Conservation (phyloP, 2,329 filamentous ascomycete genomes). For the Oidium heveae region DNA sequence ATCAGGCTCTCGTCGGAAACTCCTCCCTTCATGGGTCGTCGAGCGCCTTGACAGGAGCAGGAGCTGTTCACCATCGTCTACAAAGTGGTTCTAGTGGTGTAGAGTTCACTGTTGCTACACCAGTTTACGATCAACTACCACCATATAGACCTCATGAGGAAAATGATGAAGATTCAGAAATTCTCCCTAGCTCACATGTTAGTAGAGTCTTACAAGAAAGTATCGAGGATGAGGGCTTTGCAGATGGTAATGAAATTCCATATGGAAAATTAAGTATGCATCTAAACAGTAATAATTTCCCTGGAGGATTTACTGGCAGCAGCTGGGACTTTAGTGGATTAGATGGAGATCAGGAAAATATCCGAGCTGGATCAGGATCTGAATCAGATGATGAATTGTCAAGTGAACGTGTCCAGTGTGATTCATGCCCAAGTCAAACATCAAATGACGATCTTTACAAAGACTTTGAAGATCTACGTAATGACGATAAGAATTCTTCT, state of each 20-base stretch:
- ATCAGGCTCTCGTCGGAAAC: conserved; percentile 56
- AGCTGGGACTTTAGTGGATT: conserved; percentile 3
- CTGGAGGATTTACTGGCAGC: not conserved
- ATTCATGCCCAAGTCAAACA: conserved; percentile 10
- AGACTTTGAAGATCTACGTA: conserved; percentile 9
- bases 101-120: conserved; percentile 11
- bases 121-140: conserved; percentile 8
- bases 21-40: conserved; percentile 77
- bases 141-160: conserved; percentile 9
- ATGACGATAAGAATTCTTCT: conserved; percentile 5
- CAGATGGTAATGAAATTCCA: not conserved
- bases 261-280: conserved; percentile 1
- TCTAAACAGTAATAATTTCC: conserved; percentile 2
- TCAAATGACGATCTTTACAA: conserved; percentile 6
- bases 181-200: conserved; percentile 2
- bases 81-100: conserved; percentile 23
- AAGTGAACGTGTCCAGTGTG: conserved; percentile 12
- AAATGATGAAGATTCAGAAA: conserved; percentile 5
- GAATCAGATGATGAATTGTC: conserved; percentile 7
- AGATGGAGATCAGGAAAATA: conserved; percentile 3
- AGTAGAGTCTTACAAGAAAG: conserved; percentile 10
- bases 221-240: conserved; percentile 8
- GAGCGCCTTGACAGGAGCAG: conserved; percentile 61
- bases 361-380: conserved; percentile 7
- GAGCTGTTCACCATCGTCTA: conserved; percentile 43